Evolutionary conservation across 1,139 yeast genomes (phyloP).

Genomic region (Protomyces arabidopsidicola): DNA sequence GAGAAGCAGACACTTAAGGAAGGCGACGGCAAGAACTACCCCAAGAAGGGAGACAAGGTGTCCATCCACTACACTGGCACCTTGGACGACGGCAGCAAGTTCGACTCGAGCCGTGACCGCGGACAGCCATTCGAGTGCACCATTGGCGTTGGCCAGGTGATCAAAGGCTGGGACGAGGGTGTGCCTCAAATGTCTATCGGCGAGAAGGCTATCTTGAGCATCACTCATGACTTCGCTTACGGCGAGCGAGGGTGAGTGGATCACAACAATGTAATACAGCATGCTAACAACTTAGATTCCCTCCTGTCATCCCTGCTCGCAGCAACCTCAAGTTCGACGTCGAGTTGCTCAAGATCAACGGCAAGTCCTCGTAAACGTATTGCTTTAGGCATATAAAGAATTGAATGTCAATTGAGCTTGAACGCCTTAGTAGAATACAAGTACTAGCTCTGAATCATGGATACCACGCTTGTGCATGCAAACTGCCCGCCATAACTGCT

Average conservation of each 20-base stretch:
- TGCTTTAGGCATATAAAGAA: not conserved
- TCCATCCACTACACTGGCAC: slow-evolving; percentile 91
- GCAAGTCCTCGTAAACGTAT: not conserved
- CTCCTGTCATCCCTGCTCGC: slow-evolving; percentile 92
- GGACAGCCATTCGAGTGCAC: slow-evolving; percentile 82
- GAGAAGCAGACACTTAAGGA: slow-evolving; percentile 13
- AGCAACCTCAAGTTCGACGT: slow-evolving; percentile 58
- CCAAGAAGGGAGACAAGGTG: slow-evolving; percentile 29
- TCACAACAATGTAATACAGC: not conserved
- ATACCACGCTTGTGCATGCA: slow-evolving; percentile 85
- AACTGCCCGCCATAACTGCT: slow-evolving; percentile 78
- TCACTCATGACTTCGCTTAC: slow-evolving; percentile 86
- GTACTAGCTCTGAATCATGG: slow-evolving; percentile 48
- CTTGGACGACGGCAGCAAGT: slow-evolving; percentile 86
- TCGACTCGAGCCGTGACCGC: slow-evolving; percentile 90
- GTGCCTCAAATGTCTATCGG: slow-evolving; percentile 89
- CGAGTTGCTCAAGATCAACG: slow-evolving; percentile 29
- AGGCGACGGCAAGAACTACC: slow-evolving; percentile 27
- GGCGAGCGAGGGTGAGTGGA: slow-evolving; percentile 44
- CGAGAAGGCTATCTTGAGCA: slow-evolving; percentile 83
- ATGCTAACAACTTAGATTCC: slow-evolving; percentile 50
- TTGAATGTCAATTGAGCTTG: not conserved
- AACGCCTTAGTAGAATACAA: not conserved
- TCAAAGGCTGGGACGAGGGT: slow-evolving; percentile 89
- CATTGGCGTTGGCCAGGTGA: slow-evolving; percentile 95